Conservation (phyloP, 768 basidiomycete species). For the Boletus rubescentipes region DNA sequence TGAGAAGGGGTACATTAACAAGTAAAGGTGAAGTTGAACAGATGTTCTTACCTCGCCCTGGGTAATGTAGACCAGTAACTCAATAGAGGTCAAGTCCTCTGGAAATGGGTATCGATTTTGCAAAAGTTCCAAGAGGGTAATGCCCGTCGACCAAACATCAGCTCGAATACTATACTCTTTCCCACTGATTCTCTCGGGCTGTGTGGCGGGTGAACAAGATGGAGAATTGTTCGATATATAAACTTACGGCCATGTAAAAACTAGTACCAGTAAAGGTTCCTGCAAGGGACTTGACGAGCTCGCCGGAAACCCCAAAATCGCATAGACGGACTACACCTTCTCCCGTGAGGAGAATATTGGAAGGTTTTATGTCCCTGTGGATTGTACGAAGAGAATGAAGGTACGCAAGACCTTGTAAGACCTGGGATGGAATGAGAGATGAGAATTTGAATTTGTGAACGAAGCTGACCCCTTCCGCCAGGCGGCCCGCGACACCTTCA, state of each 20-base stretch:
- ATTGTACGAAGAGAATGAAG: constrained; percentile 90
- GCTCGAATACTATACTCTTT: constrained; percentile 91
- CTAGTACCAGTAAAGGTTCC: constrained; percentile 98
- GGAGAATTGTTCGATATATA: background rate
- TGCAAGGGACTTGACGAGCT: constrained; percentile 86
- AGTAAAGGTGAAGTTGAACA: constrained; percentile 4
- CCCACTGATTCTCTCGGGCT: constrained; percentile 95
- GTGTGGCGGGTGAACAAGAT: constrained; percentile 11
- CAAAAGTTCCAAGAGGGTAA: constrained; percentile 91
- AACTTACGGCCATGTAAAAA: constrained; percentile 96
- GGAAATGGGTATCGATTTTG: constrained; percentile 96
- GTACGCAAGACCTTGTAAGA: constrained; percentile 90
- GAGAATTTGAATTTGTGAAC: background rate
- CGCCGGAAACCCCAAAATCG: constrained; percentile 98
- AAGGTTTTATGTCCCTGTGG: constrained; percentile 94
- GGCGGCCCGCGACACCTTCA: constrained; percentile 85
- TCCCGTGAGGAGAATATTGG: constrained; percentile 86
- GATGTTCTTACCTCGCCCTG: constrained; percentile 59
- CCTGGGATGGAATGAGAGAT: constrained; percentile 38
- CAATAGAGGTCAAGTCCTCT: constrained; percentile 88
- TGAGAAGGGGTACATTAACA: constrained; percentile 31
- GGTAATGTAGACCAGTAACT: constrained; percentile 89
- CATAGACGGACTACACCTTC: constrained; percentile 89
- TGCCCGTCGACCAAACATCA: constrained; percentile 97
- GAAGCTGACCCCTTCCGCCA: constrained; percentile 84